These are phyloP conservation scores for Ambispora gerdemannii DNA, from an alignment of 192 early-diverging fungal genomes.

Conservation along the genomic window DNA sequence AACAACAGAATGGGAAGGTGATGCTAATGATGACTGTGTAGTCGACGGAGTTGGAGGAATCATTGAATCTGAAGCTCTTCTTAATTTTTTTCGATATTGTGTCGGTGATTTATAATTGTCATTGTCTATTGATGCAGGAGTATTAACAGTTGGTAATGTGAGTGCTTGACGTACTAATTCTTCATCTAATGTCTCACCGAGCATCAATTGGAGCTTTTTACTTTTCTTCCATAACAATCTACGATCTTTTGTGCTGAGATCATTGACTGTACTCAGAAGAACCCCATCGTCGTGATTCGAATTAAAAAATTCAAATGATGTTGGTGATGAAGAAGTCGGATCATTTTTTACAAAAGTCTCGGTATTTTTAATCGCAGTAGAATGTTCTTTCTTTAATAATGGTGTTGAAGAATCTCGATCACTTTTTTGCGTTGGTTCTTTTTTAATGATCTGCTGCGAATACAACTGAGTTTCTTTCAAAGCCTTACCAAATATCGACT, in stretches of 20 bases:
- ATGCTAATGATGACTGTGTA: not conserved
- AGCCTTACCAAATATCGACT: constrained; percentile 24
- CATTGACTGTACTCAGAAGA: constrained; percentile 27
- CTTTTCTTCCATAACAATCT: constrained; percentile 38
- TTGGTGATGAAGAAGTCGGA: not conserved
- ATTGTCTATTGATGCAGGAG: not conserved
- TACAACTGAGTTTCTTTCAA: constrained; percentile 24
- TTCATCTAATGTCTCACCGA: constrained; percentile 40
- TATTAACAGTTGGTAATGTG: constrained; percentile 29
- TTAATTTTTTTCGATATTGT: not conserved
- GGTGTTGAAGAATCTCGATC: not conserved
- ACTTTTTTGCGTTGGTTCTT: not conserved
- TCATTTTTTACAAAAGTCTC: not conserved
- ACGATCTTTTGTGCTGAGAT: constrained; percentile 36
- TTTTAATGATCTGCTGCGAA: constrained; percentile 13
- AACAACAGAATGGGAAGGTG: not conserved
- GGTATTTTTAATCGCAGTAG: not conserved
- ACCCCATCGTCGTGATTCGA: not conserved
- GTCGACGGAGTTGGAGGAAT: not conserved
- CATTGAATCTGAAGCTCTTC: constrained; percentile 30
- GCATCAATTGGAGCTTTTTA: constrained; percentile 37
- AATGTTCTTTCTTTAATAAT: not conserved
- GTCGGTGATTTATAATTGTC: not conserved
- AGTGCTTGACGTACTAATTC: constrained; percentile 32
- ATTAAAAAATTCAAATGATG: not conserved